Percentiles rank a stretch among this genome's conserved stretches.
Conservation (phyloP, 306 rosid genomes). For the Vigna radiata region DNA sequence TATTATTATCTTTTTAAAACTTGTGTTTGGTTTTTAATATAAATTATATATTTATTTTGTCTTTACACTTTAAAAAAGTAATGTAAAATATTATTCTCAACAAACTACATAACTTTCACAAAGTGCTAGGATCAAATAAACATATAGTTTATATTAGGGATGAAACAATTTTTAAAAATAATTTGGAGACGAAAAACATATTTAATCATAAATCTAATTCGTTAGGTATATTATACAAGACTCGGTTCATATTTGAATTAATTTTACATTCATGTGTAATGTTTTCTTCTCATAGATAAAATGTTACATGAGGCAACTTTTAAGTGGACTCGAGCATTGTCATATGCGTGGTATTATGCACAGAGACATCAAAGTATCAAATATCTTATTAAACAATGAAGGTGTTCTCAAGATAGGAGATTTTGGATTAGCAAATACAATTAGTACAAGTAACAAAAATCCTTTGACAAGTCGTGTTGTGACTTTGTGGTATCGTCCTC, state of each 20-base stretch:
- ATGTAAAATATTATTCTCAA: no score
- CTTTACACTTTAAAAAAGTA: no score
- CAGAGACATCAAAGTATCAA: conserved; percentile 88
- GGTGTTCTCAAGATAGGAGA: conserved; percentile 91
- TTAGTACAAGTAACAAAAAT: conserved; percentile 64
- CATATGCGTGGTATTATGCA: conserved; percentile 93
- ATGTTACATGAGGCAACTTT: conserved; percentile 94
- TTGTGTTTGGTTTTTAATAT: no score
- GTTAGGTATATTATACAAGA: conserved; percentile 3
- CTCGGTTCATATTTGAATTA: no score
- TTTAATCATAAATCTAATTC: not conserved
- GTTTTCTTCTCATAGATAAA: conserved; percentile 57
- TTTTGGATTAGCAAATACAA: conserved; percentile 91
- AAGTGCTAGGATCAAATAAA: no score
- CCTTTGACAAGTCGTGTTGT: conserved; percentile 90
- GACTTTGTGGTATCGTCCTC: conserved; percentile 98
- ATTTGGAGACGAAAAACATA: no score
- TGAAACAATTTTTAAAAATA: no score
- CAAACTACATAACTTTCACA: no score
- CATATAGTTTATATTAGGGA: no score
- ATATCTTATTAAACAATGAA: conserved; percentile 85
- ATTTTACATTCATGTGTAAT: not conserved
- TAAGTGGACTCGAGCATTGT: conserved; percentile 97
- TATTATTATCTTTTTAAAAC: no score
- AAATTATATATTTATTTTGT: no score